A percentile compares a stretch with the other conserved stretches of the same genome.
Conservation (phyloP, 2,329 filamentous ascomycete species). For the Waltergamsia citrina region DNA sequence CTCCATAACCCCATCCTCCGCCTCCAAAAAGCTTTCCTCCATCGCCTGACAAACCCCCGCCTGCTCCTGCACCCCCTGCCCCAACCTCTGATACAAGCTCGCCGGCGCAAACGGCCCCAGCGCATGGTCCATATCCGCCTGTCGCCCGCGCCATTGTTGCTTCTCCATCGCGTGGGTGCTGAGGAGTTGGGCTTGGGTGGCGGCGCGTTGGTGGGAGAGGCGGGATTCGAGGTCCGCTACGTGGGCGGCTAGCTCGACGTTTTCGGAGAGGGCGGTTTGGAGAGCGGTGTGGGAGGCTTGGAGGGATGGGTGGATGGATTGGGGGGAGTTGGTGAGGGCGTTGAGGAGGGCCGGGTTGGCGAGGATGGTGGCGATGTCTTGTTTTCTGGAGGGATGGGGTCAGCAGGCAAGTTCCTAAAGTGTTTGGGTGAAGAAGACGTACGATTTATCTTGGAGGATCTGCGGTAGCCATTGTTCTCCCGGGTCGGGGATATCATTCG, state of each 20-base stretch:
- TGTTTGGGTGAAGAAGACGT: slow-evolving; percentile 23
- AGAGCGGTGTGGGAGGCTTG: slow-evolving; percentile 55
- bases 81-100: slow-evolving; percentile 74
- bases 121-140: slow-evolving; percentile 79
- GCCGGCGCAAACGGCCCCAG: slow-evolving; percentile 79
- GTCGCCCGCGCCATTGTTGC: slow-evolving; percentile 84
- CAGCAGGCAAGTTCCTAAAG: slow-evolving; percentile 6
- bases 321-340: slow-evolving; percentile 60
- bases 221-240: slow-evolving; percentile 50
- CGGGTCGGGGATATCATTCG: slow-evolving; percentile 40
- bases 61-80: slow-evolving; percentile 71
- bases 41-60: slow-evolving; percentile 70
- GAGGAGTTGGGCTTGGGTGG: slow-evolving; percentile 72
- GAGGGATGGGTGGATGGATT: slow-evolving; percentile 64
- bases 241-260: slow-evolving; percentile 59
- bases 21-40: slow-evolving; percentile 86
- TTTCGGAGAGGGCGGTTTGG: slow-evolving; percentile 56
- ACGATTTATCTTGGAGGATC: slow-evolving; percentile 75
- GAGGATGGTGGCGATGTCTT: slow-evolving; percentile 66
- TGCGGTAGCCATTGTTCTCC: slow-evolving; percentile 72
- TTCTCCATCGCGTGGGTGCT: slow-evolving; percentile 79
- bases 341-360: slow-evolving; percentile 56
- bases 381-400: slow-evolving; percentile 44
- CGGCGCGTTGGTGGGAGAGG: slow-evolving; percentile 51
- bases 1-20: slow-evolving; percentile 29